These are phyloP conservation scores for Talaromyces borbonicus DNA, from an alignment of 495 filamentous ascomycete genomes.

Conservation along the genomic window DNA sequence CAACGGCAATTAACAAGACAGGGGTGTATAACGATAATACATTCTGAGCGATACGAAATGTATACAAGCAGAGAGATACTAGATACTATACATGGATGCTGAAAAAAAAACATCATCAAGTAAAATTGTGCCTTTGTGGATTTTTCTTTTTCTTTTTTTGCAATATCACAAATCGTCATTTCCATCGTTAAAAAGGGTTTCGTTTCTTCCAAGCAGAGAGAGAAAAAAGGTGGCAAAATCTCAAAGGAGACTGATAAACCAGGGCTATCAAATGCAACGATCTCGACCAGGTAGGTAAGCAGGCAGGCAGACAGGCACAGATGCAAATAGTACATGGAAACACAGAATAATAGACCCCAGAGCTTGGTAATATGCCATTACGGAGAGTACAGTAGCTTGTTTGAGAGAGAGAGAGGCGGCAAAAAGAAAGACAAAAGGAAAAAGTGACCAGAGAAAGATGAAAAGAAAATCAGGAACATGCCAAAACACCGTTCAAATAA, in stretches of 20 bases:
- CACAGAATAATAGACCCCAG: no score
- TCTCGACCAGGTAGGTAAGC: background rate
- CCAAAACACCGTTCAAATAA: constrained; percentile 2
- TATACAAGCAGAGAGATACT: background rate
- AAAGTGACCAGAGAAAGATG: constrained; percentile 3
- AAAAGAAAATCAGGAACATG: constrained; percentile 2
- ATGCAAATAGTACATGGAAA: background rate
- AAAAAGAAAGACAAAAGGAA: background rate
- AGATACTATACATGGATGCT: constrained; percentile 6
- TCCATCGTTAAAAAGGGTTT: constrained; percentile 5
- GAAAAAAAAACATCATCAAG: background rate
- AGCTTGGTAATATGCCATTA: no score
- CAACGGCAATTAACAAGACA: background rate
- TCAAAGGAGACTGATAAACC: background rate
- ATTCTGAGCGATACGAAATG: background rate
- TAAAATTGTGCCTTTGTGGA: background rate
- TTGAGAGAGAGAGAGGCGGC: background rate
- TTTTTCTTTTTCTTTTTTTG: no score
- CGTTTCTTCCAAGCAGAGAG: background rate
- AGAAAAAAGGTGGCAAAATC: background rate
- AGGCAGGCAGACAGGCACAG: no score
- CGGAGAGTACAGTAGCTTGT: no score
- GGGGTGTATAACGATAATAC: background rate
- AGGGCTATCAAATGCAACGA: constrained; percentile 5
- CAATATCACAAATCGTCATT: constrained; percentile 4